phyloP scores from a whole-genome alignment of 257 asterid genomes.

The Solanum virginianum region DNA sequence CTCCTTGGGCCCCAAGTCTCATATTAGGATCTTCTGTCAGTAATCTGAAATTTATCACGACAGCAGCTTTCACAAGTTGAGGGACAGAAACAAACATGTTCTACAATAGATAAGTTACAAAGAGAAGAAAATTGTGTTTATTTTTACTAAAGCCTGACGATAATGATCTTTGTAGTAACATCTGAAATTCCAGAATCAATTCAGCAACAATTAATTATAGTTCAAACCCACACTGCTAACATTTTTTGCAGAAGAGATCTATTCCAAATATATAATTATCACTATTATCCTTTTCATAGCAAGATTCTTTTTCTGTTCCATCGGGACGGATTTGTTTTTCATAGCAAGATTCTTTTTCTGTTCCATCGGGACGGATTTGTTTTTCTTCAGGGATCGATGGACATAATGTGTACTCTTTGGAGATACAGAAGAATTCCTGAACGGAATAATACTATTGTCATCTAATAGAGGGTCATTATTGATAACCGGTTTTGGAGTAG shows the following conservation, averaged over 20 bases:
- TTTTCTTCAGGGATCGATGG: neutral
- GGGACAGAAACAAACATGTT: neutral
- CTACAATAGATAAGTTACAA: neutral
- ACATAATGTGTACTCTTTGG: neutral
- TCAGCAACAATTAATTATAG: neutral
- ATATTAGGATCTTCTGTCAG: conserved; percentile 92
- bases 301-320: neutral
- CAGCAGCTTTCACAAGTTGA: neutral
- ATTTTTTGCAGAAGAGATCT: neutral
- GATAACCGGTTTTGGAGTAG: neutral
- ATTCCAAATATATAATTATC: neutral
- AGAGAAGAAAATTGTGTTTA: neutral
- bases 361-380: neutral
- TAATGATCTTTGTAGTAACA: neutral
- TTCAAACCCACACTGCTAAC: neutral
- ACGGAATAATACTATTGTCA: neutral
- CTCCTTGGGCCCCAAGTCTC: conserved; percentile 95
- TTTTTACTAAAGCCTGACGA: neutral
- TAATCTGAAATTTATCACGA: conserved; percentile 33
- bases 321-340: neutral
- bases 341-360: neutral
- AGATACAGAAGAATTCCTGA: neutral
- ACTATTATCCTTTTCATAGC: neutral
- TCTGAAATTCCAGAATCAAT: neutral
- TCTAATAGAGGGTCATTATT: neutral